These are phyloP conservation scores for Mucor irregularis DNA, from an alignment of 371 early-diverging fungal genomes.

Conservation along the genomic window DNA sequence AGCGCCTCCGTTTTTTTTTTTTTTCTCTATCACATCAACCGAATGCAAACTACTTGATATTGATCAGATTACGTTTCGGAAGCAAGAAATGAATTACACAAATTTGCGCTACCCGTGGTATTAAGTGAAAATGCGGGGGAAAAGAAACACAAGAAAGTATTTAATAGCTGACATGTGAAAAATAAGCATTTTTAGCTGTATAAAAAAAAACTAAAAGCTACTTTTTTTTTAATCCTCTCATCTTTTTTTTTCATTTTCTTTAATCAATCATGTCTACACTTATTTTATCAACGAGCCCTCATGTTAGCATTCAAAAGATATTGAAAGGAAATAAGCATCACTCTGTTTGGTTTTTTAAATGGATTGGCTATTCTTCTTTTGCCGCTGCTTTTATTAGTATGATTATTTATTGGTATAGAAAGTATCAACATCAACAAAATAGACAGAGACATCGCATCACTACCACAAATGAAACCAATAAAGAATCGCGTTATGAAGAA, in stretches of 20 bases:
- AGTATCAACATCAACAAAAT: neutral
- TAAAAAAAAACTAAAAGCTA: conserved; percentile 2
- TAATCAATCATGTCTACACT: neutral
- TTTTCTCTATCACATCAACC: too few relatives aligned
- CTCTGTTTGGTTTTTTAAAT: conserved; percentile 1
- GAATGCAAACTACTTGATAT: too few relatives aligned
- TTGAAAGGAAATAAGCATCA: conserved; percentile 2
- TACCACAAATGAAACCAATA: too few relatives aligned
- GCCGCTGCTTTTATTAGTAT: conserved; percentile 19
- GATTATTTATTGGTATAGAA: conserved; percentile 17
- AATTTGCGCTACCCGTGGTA: neutral
- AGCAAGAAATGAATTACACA: neutral
- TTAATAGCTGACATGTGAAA: conserved; percentile 17
- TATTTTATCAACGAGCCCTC: neutral
- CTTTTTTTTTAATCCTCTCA: neutral
- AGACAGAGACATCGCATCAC: too few relatives aligned
- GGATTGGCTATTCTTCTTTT: conserved; percentile 22
- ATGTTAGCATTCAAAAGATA: neutral
- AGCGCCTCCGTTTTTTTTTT: too few relatives aligned
- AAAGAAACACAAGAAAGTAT: neutral
- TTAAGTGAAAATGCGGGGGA: conserved; percentile 9
- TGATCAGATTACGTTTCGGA: too few relatives aligned
- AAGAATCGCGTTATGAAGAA: neutral
- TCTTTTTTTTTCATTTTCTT: neutral
- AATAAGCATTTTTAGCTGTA: too few relatives aligned